Base-by-base conservation (phyloP, 768 basidiomycete species). In the Kwoniella heveanensis region DNA sequence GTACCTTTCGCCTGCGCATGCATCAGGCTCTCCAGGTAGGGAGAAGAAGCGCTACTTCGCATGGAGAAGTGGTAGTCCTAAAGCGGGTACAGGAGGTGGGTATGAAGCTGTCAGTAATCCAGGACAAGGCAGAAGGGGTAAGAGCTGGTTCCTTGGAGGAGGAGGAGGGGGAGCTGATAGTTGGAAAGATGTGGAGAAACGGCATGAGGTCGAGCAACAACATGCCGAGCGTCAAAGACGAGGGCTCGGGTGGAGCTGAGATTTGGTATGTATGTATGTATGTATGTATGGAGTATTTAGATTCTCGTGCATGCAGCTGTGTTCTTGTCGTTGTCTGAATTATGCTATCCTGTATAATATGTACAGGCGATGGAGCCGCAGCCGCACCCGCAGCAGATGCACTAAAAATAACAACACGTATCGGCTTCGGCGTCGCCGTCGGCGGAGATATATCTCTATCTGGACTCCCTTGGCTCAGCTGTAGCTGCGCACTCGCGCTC, bases 31-130 rank as follows among this genome's bases (percentile, higher is more conserved):
- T 15, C 57, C 37, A 37, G n/a, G 9, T 5, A 37, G 29, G 6
- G 61, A 62, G 30, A 62, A 62, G 54, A 62, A 62, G 32, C 21
- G 48, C n/a, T 62, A 62, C 36, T 62, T 62, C 25, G 54, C 61
- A 19, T 62, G 61, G 61, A 22, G 47, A n/a, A 27, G 39, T 17
- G 39, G 39, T 44, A 44, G 39, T 44, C 39, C 39, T 17, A 44
- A 44, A 44, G 10, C 6, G 29, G 24, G 22, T 1, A 22, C 19
- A 27, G 26, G 29, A 54, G 53, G 60, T 6, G 50, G 29, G 22
- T 54, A 54, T 49, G 39, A 24, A 25, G 37, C 53, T 24, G 51
- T 50, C 15, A 29, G 12, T n/a, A 62, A 30, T 56, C 48, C 51
- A 29, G 52, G 25, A 2, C 39, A 54, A 25, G 25, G 17, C 1